These are phyloP conservation scores for Penicillium sp. DNA, from an alignment of 2,329 filamentous ascomycete species.

Conservation along the genomic window DNA sequence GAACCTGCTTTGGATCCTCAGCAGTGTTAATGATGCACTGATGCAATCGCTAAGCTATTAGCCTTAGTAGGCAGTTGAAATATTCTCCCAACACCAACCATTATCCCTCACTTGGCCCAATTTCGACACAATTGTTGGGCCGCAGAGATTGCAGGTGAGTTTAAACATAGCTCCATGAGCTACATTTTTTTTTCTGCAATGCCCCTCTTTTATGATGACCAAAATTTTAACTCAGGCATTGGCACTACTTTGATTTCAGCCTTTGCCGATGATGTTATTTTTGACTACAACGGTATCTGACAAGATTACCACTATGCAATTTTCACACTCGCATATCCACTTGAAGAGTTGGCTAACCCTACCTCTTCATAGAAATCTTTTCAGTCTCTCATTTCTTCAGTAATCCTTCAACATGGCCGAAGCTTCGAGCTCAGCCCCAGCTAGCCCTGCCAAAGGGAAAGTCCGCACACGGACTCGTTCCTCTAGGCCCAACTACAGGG, in stretches of 20 bases:
- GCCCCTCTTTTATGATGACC: conserved; percentile 48
- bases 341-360: conserved; percentile 23
- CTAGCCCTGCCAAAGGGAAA: conserved; percentile 19
- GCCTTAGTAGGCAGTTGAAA: neutral
- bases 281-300: conserved; percentile 99
- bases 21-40: conserved; percentile 7
- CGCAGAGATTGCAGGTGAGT: conserved; percentile 19
- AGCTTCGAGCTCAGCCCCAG: conserved; percentile 15
- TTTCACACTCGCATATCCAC: conserved; percentile 8
- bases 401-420: conserved; percentile 31
- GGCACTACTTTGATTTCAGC: conserved; percentile 53
- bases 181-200: conserved; percentile 10
- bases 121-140: conserved; percentile 2
- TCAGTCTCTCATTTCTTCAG: conserved; percentile 13
- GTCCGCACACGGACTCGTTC: conserved; percentile 29
- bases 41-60: neutral
- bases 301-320: conserved; percentile 42
- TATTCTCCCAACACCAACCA: neutral
- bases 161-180: conserved; percentile 1
- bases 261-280: conserved; percentile 54
- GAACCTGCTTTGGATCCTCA: neutral
- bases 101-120: conserved; percentile 1
- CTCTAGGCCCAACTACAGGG: conserved; percentile 59
- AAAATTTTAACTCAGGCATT: conserved; percentile 45
- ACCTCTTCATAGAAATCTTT: conserved; percentile 10